A percentile compares a stretch with the other conserved stretches of the same genome.
Conservation (phyloP, 2,329 filamentous ascomycete species). For the Alternaria incomplexa region DNA sequence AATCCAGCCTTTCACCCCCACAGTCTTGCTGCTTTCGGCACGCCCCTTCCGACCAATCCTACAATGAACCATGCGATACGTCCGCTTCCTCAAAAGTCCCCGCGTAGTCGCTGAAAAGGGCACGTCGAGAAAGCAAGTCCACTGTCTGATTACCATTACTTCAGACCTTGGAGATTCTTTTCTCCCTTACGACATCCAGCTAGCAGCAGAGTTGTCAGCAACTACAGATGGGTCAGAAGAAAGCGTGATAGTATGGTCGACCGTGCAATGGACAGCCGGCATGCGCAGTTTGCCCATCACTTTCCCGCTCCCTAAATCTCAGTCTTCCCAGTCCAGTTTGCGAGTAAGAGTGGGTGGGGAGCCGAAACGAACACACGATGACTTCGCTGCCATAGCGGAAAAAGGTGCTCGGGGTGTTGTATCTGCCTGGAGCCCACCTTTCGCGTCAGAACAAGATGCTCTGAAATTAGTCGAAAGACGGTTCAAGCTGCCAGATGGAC, state of each 20-base stretch:
- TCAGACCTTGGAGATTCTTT: constrained; percentile 73
- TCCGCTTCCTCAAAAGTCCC: constrained; percentile 72
- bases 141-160: constrained; percentile 65
- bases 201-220: constrained; percentile 50
- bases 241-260: constrained; percentile 51
- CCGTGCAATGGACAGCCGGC: constrained; percentile 52
- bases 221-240: constrained; percentile 27
- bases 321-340: constrained; percentile 45
- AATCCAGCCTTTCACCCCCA: constrained; percentile 15
- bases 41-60: not conserved
- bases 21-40: constrained; percentile 5
- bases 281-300: constrained; percentile 53
- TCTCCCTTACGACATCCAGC: constrained; percentile 55
- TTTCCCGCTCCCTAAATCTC: constrained; percentile 50
- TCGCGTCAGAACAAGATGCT: constrained; percentile 51
- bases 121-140: constrained; percentile 19
- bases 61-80: constrained; percentile 56
- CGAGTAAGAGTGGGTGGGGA: constrained; percentile 51
- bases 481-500: constrained; percentile 52
- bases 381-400: constrained; percentile 31
- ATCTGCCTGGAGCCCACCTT: constrained; percentile 62
- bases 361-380: constrained; percentile 33
- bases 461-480: constrained; percentile 63
- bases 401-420: constrained; percentile 55
- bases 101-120: constrained; percentile 50